Conservation (phyloP, 2,329 filamentous ascomycete species). For the Trichoderma harzianum region DNA sequence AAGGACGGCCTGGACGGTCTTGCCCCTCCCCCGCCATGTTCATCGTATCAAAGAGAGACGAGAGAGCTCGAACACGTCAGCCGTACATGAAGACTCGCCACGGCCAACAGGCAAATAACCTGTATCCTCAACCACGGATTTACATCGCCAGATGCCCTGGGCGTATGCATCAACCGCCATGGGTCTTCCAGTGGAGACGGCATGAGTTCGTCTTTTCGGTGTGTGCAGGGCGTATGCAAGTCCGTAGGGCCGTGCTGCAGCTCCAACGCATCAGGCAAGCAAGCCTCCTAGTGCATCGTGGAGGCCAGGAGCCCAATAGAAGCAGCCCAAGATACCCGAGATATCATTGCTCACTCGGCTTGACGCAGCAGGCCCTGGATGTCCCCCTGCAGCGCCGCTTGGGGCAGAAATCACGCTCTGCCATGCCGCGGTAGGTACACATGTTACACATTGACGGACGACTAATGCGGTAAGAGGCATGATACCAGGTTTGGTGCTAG, state of each 20-base stretch:
- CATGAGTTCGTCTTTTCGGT: slow-evolving; percentile 14
- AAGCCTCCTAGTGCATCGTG: not conserved
- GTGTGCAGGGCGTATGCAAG: slow-evolving; percentile 6
- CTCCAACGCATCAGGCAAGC: slow-evolving; percentile 17
- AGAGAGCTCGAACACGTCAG: slow-evolving; percentile 13
- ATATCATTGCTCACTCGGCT: not conserved
- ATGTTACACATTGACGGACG: not conserved
- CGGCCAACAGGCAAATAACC: not conserved
- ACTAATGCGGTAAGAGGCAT: not conserved
- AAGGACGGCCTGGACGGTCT: not conserved
- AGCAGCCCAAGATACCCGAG: slow-evolving; percentile 6
- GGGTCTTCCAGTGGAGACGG: not conserved
- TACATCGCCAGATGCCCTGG: not conserved
- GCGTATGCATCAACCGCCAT: not conserved
- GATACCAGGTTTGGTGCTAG: not conserved
- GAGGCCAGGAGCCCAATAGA: slow-evolving; percentile 10
- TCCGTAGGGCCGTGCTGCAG: slow-evolving; percentile 13
- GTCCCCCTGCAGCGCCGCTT: slow-evolving; percentile 14
- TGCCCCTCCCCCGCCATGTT: slow-evolving; percentile 21
- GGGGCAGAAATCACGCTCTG: slow-evolving; percentile 7
- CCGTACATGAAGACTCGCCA: not conserved
- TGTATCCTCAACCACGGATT: not conserved
- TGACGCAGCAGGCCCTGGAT: slow-evolving; percentile 5
- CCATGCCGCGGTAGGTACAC: not conserved
- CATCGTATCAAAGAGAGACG: not conserved